A percentile compares a stretch with the other conserved stretches of the same genome.
phyloP scores from a whole-genome alignment of 257 asterid genomes.

The Leonotis leonurus region DNA sequence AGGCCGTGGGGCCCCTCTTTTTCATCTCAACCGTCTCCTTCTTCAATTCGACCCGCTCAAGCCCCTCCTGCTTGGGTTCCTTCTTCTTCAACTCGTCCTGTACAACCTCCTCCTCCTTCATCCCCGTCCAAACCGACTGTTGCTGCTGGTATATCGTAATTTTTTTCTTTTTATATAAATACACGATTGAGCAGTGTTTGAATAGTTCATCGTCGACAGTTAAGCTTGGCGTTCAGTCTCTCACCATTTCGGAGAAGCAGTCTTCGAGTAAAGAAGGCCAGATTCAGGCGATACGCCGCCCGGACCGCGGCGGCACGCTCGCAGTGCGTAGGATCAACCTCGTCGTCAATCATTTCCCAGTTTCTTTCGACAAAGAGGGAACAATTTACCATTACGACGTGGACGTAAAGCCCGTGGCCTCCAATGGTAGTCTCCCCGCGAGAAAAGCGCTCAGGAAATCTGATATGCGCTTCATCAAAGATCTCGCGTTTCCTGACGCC shows the following conservation, averaged over 20 bases:
- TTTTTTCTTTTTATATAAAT: not conserved
- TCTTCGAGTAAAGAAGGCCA: slow-evolving; percentile 9
- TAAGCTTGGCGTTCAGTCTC: not conserved
- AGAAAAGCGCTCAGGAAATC: slow-evolving; percentile 30
- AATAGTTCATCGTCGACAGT: not conserved
- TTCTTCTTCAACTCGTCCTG: not conserved
- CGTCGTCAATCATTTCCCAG: slow-evolving; percentile 56
- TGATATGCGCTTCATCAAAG: slow-evolving; percentile 32
- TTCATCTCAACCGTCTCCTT: slow-evolving; percentile 2
- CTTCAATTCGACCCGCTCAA: slow-evolving; percentile 19
- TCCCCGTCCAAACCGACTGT: not conserved
- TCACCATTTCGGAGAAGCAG: slow-evolving; percentile 19
- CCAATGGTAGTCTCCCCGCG: slow-evolving; percentile 16
- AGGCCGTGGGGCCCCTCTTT: slow-evolving; percentile 23
- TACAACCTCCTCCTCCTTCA: not conserved
- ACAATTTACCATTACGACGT: slow-evolving; percentile 54
- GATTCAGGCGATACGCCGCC: slow-evolving; percentile 40
- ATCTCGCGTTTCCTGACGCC: slow-evolving; percentile 31
- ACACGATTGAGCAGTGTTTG: not conserved
- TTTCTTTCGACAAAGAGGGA: slow-evolving; percentile 23
- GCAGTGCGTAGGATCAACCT: slow-evolving; percentile 28
- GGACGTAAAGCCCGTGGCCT: slow-evolving; percentile 27
- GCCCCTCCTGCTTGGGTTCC: no score
- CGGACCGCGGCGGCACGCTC: slow-evolving; percentile 46
- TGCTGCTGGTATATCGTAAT: slow-evolving; percentile 31